Base-by-base conservation (phyloP, 768 basidiomycete genomes). In the Leccinellum albellum region DNA sequence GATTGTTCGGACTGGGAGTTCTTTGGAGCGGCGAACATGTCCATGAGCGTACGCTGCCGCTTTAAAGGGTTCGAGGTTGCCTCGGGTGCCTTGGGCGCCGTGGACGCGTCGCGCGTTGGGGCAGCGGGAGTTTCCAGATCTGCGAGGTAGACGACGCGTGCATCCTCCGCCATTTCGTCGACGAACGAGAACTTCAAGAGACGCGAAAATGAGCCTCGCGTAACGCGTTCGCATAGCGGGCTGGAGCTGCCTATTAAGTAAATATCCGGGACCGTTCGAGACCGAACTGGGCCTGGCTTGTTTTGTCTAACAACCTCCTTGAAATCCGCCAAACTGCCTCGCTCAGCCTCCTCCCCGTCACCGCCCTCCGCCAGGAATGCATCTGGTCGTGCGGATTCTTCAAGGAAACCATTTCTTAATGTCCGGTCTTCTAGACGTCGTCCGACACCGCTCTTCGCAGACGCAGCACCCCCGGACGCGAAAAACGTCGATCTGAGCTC, bases 261-360 rank as follows among this genome's bases (percentile, higher is more conserved):
- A 40, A 42, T 10, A 10, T 42, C 53, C 53, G 55, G 4, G 3
- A 24, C 49, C 61, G 54, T 35, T 26, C 24, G 12, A 57, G 31
- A 17, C 44, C 35, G 46, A 45, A 49, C 20, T 26, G 51, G 44
- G 42, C 45, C 45, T 9, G 37, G 44, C 48, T 20, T n/a, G 23
- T 40, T 55, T 40, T 23, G 45, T 47, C 46, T 8, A 47, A 47
- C 0, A 4, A 12, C 35, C 32, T 52, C 32, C 32, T 40, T 35
- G 10, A 63, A 61, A 55, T 69, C 59, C 44, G 65, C 66, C 83
- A 89, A 82, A 67, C 86, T 89, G 88, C 80, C 86, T 79, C 86
- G 86, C 68, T 89, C 89, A 78, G 78, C 78, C 48, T 89, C 88
- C 15, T 89, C 89, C 2, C 88, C 88, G 0, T 90, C 88, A 26